Percentiles rank a stretch among this genome's conserved stretches.
Evolutionary conservation across 305 asterid genomes (phyloP).

Genomic region (Fraxinus platypoda): DNA sequence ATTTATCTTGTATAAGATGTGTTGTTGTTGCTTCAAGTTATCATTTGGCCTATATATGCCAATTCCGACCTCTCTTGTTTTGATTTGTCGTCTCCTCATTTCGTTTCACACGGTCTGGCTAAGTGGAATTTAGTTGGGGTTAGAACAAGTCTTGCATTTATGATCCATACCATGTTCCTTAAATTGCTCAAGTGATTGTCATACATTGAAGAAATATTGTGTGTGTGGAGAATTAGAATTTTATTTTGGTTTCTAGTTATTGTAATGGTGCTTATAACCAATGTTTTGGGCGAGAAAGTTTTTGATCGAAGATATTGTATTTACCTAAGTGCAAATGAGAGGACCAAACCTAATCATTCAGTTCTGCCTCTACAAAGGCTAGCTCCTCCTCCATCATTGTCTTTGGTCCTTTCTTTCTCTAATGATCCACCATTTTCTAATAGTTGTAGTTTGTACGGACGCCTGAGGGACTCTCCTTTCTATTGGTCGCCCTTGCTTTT

Average conservation of each 20-base stretch:
- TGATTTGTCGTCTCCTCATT: background rate
- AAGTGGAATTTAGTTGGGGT: constrained; percentile 22
- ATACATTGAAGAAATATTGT: background rate
- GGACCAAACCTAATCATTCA: background rate
- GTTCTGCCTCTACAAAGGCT: background rate
- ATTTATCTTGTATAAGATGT: background rate
- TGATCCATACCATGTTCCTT: background rate
- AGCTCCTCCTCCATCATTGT: background rate
- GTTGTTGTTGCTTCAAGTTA: background rate
- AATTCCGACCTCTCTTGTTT: background rate
- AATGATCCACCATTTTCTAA: background rate
- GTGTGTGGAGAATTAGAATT: background rate
- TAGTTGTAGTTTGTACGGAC: background rate
- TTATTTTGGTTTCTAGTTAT: background rate
- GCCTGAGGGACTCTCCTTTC: background rate
- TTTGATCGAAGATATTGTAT: background rate
- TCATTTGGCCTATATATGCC: background rate
- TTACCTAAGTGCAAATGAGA: background rate
- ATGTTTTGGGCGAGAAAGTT: background rate
- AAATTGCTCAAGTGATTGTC: background rate
- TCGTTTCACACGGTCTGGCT: background rate
- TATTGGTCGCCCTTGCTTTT: background rate
- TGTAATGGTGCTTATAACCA: background rate
- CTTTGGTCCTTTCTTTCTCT: background rate
- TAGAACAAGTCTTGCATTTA: background rate